Percentiles rank a stretch among this genome's conserved stretches.
Conservation (phyloP, 2,329 filamentous ascomycete genomes). For the Pseudogymnoascus sp. region DNA sequence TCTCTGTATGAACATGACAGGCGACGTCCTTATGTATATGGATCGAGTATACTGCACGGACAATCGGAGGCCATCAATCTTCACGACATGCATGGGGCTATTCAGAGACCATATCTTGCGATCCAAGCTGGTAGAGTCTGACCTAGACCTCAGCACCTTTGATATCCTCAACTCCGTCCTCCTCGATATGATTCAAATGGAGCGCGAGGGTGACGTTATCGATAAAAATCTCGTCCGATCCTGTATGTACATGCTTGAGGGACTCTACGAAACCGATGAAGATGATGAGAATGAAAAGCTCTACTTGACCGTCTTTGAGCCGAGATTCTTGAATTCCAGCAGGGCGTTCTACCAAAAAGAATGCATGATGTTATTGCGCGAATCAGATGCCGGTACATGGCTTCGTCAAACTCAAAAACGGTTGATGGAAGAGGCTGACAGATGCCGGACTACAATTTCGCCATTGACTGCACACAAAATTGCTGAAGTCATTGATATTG, state of each 20-base stretch:
- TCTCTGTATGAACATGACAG: slow-evolving; percentile 90
- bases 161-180: slow-evolving; percentile 74
- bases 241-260: slow-evolving; percentile 83
- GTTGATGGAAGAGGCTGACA: slow-evolving; percentile 70
- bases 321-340: slow-evolving; percentile 64
- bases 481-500: slow-evolving; percentile 66
- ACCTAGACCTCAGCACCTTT: slow-evolving; percentile 48
- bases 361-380: slow-evolving; percentile 64
- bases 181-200: slow-evolving; percentile 86
- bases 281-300: slow-evolving; percentile 74
- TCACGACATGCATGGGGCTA: slow-evolving; percentile 73
- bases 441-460: slow-evolving; percentile 77
- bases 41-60: slow-evolving; percentile 77
- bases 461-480: slow-evolving; percentile 63
- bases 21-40: slow-evolving; percentile 96
- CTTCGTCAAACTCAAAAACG: slow-evolving; percentile 67
- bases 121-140: slow-evolving; percentile 41
- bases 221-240: slow-evolving; percentile 75
- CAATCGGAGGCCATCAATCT: slow-evolving; percentile 67
- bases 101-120: slow-evolving; percentile 82
- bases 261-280: slow-evolving; percentile 71
- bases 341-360: slow-evolving; percentile 67
- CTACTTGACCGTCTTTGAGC: slow-evolving; percentile 78
- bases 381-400: slow-evolving; percentile 75
- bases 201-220: slow-evolving; percentile 81